Base-by-base conservation (phyloP, 108 stramenopile genomes). In the Chaetoceros tenuissimus region DNA sequence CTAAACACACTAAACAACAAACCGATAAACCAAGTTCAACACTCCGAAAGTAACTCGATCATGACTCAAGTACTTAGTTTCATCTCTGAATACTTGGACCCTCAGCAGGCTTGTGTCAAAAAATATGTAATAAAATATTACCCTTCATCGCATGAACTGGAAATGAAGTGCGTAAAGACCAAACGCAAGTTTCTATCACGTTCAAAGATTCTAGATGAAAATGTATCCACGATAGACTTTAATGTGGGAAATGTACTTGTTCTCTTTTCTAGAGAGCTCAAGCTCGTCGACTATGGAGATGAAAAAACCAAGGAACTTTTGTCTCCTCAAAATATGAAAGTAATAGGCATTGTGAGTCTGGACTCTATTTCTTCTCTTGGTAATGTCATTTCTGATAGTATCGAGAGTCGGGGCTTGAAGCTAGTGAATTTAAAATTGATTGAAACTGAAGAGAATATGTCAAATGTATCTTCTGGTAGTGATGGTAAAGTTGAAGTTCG, bases 1-100 rank as follows among this genome's bases (percentile, higher is more conserved):
- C n/a, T n/a, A n/a, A n/a, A n/a, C n/a, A n/a, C n/a, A n/a, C n/a
- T n/a, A n/a, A n/a, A n/a, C n/a, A n/a, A n/a, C n/a, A n/a, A n/a
- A n/a, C n/a, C n/a, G n/a, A n/a, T n/a, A n/a, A n/a, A n/a, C n/a
- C n/a, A n/a, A n/a, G n/a, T n/a, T n/a, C n/a, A n/a, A n/a, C n/a
- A n/a, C n/a, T n/a, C n/a, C n/a, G n/a, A n/a, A n/a, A n/a, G n/a
- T n/a, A n/a, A n/a, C n/a, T n/a, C n/a, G n/a, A n/a, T n/a, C n/a
- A n/a, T n/a, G n/a, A n/a, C n/a, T n/a, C n/a, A 30, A 24, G 46
- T 13, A 22, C 2, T 24, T 1, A 3, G 29, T 43, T 73, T 78
- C 51, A 28, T 74, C 34, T 69, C 52, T 2, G 77, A 78, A 51
- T 78, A 69, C 66, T 74, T 70, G 45, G 77, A 78, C 44, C 73